Conservation (phyloP, 768 basidiomycete genomes). For the Pholiota microspora region DNA sequence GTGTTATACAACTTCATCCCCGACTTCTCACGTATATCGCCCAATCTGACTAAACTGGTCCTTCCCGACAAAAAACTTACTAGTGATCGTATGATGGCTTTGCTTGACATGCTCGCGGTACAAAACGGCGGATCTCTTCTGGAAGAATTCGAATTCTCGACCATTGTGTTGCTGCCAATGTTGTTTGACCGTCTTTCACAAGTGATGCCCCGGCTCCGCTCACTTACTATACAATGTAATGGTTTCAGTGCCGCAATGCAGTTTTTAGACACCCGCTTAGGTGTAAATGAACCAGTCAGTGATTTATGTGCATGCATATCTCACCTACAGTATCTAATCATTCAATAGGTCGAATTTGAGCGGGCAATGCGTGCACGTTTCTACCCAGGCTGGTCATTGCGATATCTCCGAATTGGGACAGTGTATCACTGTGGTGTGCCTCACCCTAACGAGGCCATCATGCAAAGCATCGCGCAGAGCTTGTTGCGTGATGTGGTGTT, state of each 20-base stretch:
- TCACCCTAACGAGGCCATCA: conserved; percentile 10
- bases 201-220: not conserved
- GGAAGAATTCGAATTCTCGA: not conserved
- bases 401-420: conserved; percentile 8
- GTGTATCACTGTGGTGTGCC: conserved; percentile 7
- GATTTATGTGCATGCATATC: too few species aligned
- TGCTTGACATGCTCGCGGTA: conserved; percentile 2
- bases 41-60: conserved; percentile 1
- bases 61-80: conserved; percentile 6
- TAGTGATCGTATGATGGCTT: not conserved
- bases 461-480: conserved; percentile 11
- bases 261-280: too few species aligned
- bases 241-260: not conserved
- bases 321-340: not conserved
- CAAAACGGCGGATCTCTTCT: not conserved
- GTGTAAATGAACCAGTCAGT: too few species aligned
- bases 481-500: conserved; percentile 7
- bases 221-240: not conserved
- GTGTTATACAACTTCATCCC: not conserved
- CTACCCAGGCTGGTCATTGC: conserved; percentile 10
- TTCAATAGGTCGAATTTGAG: not conserved
- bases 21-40: not conserved
- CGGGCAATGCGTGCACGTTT: conserved; percentile 12
- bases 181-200: conserved; percentile 4
- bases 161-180: not conserved